Base-by-base conservation (phyloP, 768 basidiomycete species). In the Leccinum longicurvipes region DNA sequence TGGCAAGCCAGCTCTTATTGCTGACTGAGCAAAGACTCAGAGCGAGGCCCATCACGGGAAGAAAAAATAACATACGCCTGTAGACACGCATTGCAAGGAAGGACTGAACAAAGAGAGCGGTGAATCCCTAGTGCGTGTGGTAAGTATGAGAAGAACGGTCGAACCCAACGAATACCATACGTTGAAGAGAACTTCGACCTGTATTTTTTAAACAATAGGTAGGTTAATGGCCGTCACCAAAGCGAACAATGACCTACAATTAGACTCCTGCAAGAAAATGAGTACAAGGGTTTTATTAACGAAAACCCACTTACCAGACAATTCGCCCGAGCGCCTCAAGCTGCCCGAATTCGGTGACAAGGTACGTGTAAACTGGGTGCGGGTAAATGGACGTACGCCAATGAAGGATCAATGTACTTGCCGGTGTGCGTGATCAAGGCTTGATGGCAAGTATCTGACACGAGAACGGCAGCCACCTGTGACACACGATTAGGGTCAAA, bases 361-460 rank as follows among this genome's bases (percentile, higher is more conserved):
- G 67, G 58, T 83, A 83, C 3, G 71, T 73, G 54, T 83, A 83
- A 8, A 78, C 82, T 83, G 39, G 17, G 21, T 39, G 32, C 8
- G 23, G 28, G 46, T 60, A 27, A 58, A 45, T 47, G 28, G 21
- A 0, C 9, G 8, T 27, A 15, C 17, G 23, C 3, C 3, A 5
- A 1, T 3, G 5, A 15, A 1, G 6, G 2, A 15, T 11, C 14
- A 31, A n/a, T 44, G 10, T 23, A 59, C 72, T 39, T 62, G 78
- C 84, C 73, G 2, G 79, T 76, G 57, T 85, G 82, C 1, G 79
- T 76, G 56, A 86, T 84, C 50, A 85, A 66, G 4, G 71, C 74
- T 60, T 85, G 84, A 56, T 86, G 83, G 3, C 80, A 63, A 0
- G 78, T 79, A 61, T 85, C 83, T 50, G 80, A 83, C 1, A 75